These are phyloP conservation scores for Agaricus subrufescens DNA, from an alignment of 768 basidiomycete genomes.

Conservation along the genomic window DNA sequence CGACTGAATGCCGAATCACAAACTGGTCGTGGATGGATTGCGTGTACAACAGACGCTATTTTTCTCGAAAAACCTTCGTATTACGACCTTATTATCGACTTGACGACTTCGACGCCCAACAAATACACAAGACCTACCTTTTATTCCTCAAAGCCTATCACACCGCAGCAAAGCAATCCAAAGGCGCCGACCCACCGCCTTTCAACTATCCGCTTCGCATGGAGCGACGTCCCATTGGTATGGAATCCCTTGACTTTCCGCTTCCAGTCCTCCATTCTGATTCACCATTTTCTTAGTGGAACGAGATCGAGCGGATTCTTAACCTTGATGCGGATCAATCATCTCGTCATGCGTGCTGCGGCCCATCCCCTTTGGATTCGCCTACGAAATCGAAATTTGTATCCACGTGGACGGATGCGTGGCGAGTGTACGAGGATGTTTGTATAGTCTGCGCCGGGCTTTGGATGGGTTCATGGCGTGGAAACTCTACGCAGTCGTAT, in stretches of 20 bases:
- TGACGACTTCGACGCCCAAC: conserved; percentile 61
- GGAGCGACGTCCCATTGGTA: conserved; percentile 79
- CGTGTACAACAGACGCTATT: conserved; percentile 84
- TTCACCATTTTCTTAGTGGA: conserved; percentile 48
- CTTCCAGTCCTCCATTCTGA: background rate
- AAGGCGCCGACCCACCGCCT: conserved; percentile 49
- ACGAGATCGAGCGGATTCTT: conserved; percentile 68
- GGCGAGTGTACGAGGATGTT: conserved; percentile 82
- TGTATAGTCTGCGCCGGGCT: conserved; percentile 78
- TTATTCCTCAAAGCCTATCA: conserved; percentile 50
- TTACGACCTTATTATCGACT: conserved; percentile 79
- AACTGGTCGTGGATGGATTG: conserved; percentile 74
- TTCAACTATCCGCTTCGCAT: conserved; percentile 66
- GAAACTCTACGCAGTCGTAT: conserved; percentile 42
- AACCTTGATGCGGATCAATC: conserved; percentile 40
- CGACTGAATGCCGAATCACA: conserved; percentile 51
- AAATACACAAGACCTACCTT: conserved; percentile 63
- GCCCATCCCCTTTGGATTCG: conserved; percentile 22
- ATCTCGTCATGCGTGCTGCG: conserved; percentile 31
- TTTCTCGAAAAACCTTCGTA: conserved; percentile 76
- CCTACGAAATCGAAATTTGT: conserved; percentile 32
- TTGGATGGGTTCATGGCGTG: conserved; percentile 72
- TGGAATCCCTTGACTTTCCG: conserved; percentile 17
- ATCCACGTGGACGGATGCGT: conserved; percentile 59
- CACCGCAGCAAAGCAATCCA: conserved; percentile 25